Base-by-base conservation (phyloP, 2,329 filamentous ascomycete species). In the Phoma herbarum region DNA sequence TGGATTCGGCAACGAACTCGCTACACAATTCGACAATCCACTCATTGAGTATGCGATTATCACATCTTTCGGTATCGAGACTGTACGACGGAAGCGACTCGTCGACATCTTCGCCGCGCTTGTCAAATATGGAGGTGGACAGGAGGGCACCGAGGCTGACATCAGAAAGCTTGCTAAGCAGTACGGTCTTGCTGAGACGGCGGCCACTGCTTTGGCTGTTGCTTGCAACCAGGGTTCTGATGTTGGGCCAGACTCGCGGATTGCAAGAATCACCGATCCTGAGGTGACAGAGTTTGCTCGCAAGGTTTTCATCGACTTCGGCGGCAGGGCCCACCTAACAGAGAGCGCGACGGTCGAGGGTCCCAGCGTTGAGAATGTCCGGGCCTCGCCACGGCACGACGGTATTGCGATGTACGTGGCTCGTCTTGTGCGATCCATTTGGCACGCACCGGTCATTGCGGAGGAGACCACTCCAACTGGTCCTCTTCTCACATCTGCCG, bases 151-250 rank as follows among this genome's bases (percentile, higher is more conserved):
- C 10, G 93, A 97, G 67, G 86, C 84, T 18, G 91, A 96, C 67
- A 86, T 96, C 22, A 90, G 90, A 52, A 91, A 88, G 60, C 94
- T 99, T 69, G 91, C 95, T 60, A 86, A 88, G 57, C 85, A 89
- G 10, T 99, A 98, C 74, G 95, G 95, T 12, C 87, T 93, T 11
- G 88, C 90, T 3, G 95, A 99, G 76, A 95, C 91, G 0, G 89
- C 96, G 52, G 92, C 95, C 0, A 93, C 94, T 39, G 93, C 95
- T 25, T 81, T 99, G 50, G 95, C 95, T 11, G 95, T 99, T 28
- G 93, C 95, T 35, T 99, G 95, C 75, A 93, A 94, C 4, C 93
- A 98, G 74, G 94, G 93, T 10, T 89, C 90, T 25, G 94, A 97
- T 70, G 86, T 91, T 20, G 90, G 90, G 0, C 75, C 82, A 1